A percentile compares a stretch with the other conserved stretches of the same genome.
These are phyloP conservation scores for Hibiscus trionum DNA, from an alignment of 345 rosid species.

Conservation along the genomic window DNA sequence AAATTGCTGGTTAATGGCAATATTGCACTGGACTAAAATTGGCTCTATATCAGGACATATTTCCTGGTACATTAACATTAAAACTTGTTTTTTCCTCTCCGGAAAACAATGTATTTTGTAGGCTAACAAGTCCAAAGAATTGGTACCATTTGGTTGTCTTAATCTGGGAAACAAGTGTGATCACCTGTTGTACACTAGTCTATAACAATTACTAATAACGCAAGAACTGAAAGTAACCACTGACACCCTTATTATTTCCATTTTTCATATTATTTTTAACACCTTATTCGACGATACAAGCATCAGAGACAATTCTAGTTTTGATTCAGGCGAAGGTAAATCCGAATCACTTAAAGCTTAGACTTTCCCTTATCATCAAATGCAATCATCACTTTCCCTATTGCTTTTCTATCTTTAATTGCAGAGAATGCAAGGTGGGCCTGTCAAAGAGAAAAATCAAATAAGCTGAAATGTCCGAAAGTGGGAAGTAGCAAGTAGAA, in stretches of 20 bases:
- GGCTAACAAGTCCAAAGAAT: neutral
- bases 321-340: neutral
- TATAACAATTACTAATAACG: neutral
- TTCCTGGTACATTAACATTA: neutral
- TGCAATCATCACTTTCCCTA: constrained; percentile 80
- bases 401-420: constrained; percentile 76
- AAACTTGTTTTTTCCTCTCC: neutral
- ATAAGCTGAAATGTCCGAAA: neutral
- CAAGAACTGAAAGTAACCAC: neutral
- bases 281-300: too few relatives aligned
- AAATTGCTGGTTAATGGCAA: neutral
- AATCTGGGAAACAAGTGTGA: neutral
- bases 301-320: too few relatives aligned
- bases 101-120: neutral
- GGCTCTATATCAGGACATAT: neutral
- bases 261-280: neutral
- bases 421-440: constrained; percentile 74
- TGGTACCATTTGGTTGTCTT: neutral
- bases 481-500: neutral
- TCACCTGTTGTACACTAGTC: neutral
- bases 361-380: constrained; percentile 42
- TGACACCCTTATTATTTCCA: neutral
- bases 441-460: constrained; percentile 34
- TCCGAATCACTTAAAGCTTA: constrained; percentile 41
- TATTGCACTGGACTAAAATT: neutral